phyloP scores from a whole-genome alignment of 306 rosid genomes.

The Erythrophleum fordii region DNA sequence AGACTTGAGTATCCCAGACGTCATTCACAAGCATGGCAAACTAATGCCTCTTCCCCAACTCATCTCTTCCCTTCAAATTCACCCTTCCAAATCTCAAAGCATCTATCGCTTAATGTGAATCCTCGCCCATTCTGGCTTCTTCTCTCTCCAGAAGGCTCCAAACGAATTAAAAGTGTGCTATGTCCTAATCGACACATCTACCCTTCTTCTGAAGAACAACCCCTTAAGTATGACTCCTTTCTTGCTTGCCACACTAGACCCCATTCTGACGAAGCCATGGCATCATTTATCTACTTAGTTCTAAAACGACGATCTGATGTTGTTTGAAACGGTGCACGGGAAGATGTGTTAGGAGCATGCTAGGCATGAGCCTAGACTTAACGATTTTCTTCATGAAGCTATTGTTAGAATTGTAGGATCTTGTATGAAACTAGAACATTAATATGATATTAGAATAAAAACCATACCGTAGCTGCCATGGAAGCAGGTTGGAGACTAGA shows the following conservation, averaged over 20 bases:
- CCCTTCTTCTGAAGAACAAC: neutral
- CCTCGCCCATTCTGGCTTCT: conserved; percentile 46
- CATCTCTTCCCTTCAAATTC: conserved; percentile 35
- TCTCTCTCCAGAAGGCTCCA: neutral
- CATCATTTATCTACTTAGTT: conserved; percentile 36
- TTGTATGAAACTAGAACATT: no score
- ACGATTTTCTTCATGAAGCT: conserved; percentile 30
- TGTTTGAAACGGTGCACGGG: conserved; percentile 36
- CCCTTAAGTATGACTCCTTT: neutral
- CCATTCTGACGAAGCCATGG: neutral
- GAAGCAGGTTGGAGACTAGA: no score
- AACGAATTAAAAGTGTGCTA: neutral
- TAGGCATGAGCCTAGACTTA: neutral
- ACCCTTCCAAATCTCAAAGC: conserved; percentile 36
- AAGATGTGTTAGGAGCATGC: conserved; percentile 34
- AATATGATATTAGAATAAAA: no score
- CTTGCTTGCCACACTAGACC: neutral
- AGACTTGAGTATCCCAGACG: no score
- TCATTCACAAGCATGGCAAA: no score
- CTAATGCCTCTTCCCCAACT: no score
- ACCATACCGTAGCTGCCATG: no score
- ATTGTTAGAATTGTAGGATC: no score
- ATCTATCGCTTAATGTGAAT: conserved; percentile 50
- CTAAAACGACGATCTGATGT: neutral
- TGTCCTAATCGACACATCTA: neutral